Conservation (phyloP, 2,329 filamentous ascomycete genomes). For the Aureobasidium sp. region DNA sequence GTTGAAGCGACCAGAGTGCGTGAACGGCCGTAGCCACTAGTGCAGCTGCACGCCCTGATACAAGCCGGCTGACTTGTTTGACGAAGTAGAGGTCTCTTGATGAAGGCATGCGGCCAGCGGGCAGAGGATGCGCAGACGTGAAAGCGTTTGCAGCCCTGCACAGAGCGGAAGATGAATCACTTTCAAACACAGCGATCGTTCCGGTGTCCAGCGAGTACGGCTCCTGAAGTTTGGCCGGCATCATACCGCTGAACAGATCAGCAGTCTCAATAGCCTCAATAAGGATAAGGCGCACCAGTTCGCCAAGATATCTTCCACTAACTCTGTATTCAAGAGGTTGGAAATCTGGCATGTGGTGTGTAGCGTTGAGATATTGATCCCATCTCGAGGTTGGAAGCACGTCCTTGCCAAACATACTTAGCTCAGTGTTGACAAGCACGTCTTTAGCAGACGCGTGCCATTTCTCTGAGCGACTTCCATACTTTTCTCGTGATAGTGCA, state of each 20-base stretch:
- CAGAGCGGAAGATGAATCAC: conserved; percentile 33
- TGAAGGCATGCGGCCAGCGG: conserved; percentile 29
- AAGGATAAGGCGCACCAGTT: conserved; percentile 53
- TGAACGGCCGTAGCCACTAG: conserved; percentile 57
- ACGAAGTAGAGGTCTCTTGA: conserved; percentile 47
- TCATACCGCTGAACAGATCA: conserved; percentile 47
- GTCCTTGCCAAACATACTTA: conserved; percentile 57
- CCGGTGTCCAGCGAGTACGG: conserved; percentile 53
- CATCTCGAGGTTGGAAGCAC: conserved; percentile 52
- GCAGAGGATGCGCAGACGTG: conserved; percentile 43
- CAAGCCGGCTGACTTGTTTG: conserved; percentile 41
- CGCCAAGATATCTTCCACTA: conserved; percentile 55
- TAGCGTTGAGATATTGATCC: conserved; percentile 52
- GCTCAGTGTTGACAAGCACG: conserved; percentile 57
- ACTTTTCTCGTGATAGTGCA: conserved; percentile 47
- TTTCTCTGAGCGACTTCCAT: conserved; percentile 43
- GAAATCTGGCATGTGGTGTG: conserved; percentile 51
- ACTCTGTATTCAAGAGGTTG: conserved; percentile 59
- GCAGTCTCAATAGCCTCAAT: conserved; percentile 50
- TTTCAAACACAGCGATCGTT: conserved; percentile 50
- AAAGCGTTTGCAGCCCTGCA: conserved; percentile 37
- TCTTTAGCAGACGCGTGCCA: conserved; percentile 50
- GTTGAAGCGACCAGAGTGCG: conserved; percentile 49
- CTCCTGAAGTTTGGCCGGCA: conserved; percentile 43
- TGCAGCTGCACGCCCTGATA: conserved; percentile 51